Conservation (phyloP, 148 eudicot genomes). For the Fagopyrum tataricum region DNA sequence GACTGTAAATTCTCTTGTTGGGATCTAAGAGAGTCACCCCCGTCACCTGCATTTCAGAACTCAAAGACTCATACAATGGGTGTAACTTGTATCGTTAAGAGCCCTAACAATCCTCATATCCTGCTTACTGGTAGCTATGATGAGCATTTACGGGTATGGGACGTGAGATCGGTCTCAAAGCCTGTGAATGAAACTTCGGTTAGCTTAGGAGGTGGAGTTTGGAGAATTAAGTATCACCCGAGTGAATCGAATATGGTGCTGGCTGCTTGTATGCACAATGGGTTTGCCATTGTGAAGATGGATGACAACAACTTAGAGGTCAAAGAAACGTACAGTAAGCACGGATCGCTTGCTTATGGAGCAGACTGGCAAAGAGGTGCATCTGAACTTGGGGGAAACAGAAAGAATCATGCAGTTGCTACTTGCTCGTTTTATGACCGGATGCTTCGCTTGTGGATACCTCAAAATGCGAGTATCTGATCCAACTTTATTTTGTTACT, state of each 20-base stretch:
- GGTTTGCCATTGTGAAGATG: slow-evolving; percentile 64
- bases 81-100: slow-evolving; percentile 74
- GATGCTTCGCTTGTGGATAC: slow-evolving; percentile 75
- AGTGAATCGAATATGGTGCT: slow-evolving; percentile 40
- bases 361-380: slow-evolving; percentile 85
- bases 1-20: slow-evolving; percentile 84
- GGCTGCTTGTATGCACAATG: slow-evolving; percentile 96
- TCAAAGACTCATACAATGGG: slow-evolving; percentile 78
- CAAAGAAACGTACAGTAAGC: slow-evolving; percentile 55
- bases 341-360: slow-evolving; percentile 91
- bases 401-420: slow-evolving; percentile 43
- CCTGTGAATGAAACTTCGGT: slow-evolving; percentile 64
- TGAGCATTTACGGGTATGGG: slow-evolving; percentile 77
- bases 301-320: slow-evolving; percentile 37
- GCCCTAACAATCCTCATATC: slow-evolving; percentile 52
- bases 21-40: slow-evolving; percentile 57
- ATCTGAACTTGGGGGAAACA: slow-evolving; percentile 26
- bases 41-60: slow-evolving; percentile 59
- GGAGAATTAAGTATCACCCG: slow-evolving; percentile 93
- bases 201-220: slow-evolving; percentile 84
- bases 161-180: slow-evolving; percentile 59
- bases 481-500: not conserved
- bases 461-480: slow-evolving; percentile 24
- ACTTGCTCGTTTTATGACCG: slow-evolving; percentile 94
- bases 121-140: slow-evolving; percentile 86